phyloP scores from a whole-genome alignment of 2,329 filamentous ascomycete species.

The Daldinia sp. region DNA sequence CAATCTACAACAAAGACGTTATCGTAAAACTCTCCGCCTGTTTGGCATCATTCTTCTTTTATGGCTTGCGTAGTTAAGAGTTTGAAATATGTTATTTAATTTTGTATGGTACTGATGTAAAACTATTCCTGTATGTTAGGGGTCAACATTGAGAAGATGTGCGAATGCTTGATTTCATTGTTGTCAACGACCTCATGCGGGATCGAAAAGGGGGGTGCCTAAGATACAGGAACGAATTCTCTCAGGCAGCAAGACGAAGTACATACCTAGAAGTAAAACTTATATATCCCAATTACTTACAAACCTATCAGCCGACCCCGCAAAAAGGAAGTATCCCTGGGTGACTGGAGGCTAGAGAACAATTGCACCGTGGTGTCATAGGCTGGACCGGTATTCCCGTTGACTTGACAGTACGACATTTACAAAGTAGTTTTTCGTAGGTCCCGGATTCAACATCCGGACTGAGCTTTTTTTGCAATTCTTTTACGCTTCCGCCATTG shows the following conservation, averaged over 20 bases:
- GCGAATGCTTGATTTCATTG: background rate
- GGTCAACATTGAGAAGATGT: background rate
- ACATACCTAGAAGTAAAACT: background rate
- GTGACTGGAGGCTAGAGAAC: conserved; percentile 10
- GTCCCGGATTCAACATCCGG: background rate
- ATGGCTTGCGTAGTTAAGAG: background rate
- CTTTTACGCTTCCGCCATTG: background rate
- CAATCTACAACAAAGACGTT: background rate
- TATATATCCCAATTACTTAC: background rate
- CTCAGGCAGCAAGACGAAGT: background rate
- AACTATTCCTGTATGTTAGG: background rate
- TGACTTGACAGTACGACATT: conserved; percentile 9
- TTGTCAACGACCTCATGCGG: background rate
- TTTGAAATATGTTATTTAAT: background rate
- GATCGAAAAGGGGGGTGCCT: background rate
- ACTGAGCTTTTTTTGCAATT: conserved; percentile 11
- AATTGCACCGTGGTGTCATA: conserved; percentile 6
- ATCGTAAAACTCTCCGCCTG: background rate
- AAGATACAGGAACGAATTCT: background rate
- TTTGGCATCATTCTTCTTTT: background rate
- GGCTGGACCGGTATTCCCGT: conserved; percentile 9
- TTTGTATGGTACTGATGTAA: background rate
- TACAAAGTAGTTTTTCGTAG: conserved; percentile 11
- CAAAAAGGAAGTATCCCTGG: conserved; percentile 17
- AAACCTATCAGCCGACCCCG: conserved; percentile 1